Evolutionary conservation across 2,329 filamentous ascomycete species (phyloP).

Genomic region (Paraphoma chrysanthemicola): DNA sequence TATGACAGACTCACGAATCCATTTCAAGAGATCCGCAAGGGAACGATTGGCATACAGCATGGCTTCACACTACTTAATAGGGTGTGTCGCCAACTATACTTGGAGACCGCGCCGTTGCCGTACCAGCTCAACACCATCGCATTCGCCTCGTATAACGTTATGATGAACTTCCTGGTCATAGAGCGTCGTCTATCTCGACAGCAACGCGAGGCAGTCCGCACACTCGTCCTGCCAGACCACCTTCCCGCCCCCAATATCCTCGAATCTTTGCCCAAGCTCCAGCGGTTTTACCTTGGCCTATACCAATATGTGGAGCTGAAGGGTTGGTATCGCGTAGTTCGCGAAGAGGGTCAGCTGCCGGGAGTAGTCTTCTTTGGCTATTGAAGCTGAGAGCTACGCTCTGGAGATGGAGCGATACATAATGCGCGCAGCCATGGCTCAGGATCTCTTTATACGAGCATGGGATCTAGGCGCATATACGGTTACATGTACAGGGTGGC

Average conservation of each 20-base stretch:
- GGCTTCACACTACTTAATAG: conserved; percentile 29
- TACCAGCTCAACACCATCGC: conserved; percentile 31
- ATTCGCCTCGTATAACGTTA: conserved; percentile 26
- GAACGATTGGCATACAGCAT: conserved; percentile 5
- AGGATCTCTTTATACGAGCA: neutral
- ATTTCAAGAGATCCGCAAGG: conserved; percentile 5
- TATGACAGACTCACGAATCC: conserved; percentile 18
- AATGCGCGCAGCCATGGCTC: neutral
- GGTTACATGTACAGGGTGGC: neutral
- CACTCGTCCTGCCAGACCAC: conserved; percentile 21
- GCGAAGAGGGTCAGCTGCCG: conserved; percentile 20
- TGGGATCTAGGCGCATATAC: neutral
- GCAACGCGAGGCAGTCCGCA: conserved; percentile 29
- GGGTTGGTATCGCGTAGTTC: conserved; percentile 26
- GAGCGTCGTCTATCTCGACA: conserved; percentile 25
- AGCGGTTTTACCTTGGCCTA: conserved; percentile 22
- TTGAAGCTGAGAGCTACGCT: no score
- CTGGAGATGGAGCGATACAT: no score
- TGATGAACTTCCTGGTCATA: conserved; percentile 38
- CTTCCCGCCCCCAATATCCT: conserved; percentile 26
- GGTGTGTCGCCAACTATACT: conserved; percentile 38
- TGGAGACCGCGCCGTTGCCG: conserved; percentile 35
- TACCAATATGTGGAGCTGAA: neutral
- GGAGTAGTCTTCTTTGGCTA: neutral
- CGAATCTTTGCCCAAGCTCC: conserved; percentile 24